phyloP scores from a whole-genome alignment of 2,329 filamentous ascomycete species.

The Epichloe elymi region DNA sequence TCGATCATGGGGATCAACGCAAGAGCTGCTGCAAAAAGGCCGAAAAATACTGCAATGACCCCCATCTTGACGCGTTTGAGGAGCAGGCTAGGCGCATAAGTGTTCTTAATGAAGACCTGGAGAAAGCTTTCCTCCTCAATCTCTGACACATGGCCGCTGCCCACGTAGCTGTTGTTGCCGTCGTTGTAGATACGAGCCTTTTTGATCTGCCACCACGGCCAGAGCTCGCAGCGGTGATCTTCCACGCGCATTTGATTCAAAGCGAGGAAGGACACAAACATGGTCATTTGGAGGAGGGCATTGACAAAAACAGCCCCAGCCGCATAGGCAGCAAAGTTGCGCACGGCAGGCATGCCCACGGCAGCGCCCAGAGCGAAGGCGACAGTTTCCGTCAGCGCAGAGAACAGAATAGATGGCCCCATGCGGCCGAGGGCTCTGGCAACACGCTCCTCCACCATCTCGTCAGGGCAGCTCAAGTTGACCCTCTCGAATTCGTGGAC shows the following conservation, averaged over 20 bases:
- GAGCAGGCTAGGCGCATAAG: constrained; percentile 72
- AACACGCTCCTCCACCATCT: constrained; percentile 73
- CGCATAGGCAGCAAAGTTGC: constrained; percentile 94
- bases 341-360: constrained; percentile 94
- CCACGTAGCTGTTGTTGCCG: constrained; percentile 38
- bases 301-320: constrained; percentile 96
- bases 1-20: constrained; percentile 74
- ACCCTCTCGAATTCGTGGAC: constrained; percentile 96
- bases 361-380: constrained; percentile 87
- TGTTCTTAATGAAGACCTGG: constrained; percentile 79
- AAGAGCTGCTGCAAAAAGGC: constrained; percentile 72
- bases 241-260: constrained; percentile 88
- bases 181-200: constrained; percentile 57
- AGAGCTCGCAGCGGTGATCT: constrained; percentile 75
- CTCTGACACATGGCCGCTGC: constrained; percentile 49
- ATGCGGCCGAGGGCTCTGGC: constrained; percentile 86
- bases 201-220: constrained; percentile 76
- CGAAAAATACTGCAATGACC: constrained; percentile 72
- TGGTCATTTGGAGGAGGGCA: constrained; percentile 88
- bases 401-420: constrained; percentile 91
- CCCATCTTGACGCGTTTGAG: constrained; percentile 65
- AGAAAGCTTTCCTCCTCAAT: constrained; percentile 72
- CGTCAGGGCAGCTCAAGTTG: constrained; percentile 82
- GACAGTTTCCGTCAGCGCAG: constrained; percentile 85
- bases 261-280: constrained; percentile 86